A percentile compares a stretch with the other conserved stretches of the same genome.
These are phyloP conservation scores for Colletotrichum siamense DNA, from an alignment of 2,329 filamentous ascomycete species.

Conservation along the genomic window DNA sequence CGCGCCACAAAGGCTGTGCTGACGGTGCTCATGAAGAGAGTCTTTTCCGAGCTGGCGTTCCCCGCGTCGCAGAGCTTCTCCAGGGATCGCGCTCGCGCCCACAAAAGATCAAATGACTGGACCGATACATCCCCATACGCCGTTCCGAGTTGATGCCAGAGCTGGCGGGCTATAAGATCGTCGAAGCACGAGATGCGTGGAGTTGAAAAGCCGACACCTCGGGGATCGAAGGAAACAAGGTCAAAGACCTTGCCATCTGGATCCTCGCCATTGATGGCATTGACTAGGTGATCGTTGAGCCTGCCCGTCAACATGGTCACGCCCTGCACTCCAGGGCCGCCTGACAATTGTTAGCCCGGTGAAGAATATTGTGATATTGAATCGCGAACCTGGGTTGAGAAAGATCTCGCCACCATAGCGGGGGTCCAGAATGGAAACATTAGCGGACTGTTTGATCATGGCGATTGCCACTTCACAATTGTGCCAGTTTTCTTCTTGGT, in stretches of 20 bases:
- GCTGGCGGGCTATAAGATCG: background rate
- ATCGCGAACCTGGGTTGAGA: constrained; percentile 41
- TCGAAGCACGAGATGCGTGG: background rate
- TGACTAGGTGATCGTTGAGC: background rate
- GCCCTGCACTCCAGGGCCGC: background rate
- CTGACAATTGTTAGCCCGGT: background rate
- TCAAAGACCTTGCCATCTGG: constrained; percentile 47
- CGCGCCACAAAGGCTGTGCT: constrained; percentile 43
- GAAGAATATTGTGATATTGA: too few relatives aligned
- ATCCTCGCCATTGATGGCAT: background rate
- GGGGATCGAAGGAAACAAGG: constrained; percentile 52
- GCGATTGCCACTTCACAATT: constrained; percentile 40
- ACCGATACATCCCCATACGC: background rate
- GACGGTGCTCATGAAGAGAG: constrained; percentile 17
- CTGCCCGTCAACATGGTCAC: background rate
- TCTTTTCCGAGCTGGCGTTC: background rate
- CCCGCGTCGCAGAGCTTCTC: background rate
- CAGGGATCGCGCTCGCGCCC: background rate
- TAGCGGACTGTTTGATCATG: constrained; percentile 44
- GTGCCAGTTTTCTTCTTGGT: constrained; percentile 20
- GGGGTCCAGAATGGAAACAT: constrained; percentile 37
- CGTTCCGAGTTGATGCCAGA: background rate
- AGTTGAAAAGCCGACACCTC: constrained; percentile 38
- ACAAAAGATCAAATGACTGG: background rate
- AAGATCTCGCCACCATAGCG: constrained; percentile 47